Percentiles rank a stretch among this genome's conserved stretches.
These are phyloP conservation scores for Aschersonia sp. DNA, from an alignment of 2,329 filamentous ascomycete species.

Conservation along the genomic window DNA sequence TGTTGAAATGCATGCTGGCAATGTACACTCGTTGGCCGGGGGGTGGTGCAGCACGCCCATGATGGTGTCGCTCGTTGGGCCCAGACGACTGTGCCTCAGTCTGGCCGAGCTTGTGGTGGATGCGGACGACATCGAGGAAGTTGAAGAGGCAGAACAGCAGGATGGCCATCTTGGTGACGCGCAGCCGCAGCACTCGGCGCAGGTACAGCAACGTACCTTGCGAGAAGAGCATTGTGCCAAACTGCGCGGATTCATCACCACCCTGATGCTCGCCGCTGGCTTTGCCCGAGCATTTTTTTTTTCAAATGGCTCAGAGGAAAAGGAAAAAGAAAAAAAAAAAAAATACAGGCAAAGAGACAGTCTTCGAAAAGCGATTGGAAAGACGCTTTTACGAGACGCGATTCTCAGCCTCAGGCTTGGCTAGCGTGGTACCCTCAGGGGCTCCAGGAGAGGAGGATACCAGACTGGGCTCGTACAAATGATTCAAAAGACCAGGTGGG, in stretches of 20 bases:
- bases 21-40: constrained; percentile 43
- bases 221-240: constrained; percentile 12
- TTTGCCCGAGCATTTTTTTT: too few species aligned
- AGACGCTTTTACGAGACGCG: too few species aligned
- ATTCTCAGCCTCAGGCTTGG: too few species aligned
- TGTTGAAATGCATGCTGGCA: constrained; percentile 55
- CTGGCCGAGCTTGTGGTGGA: constrained; percentile 18
- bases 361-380: too few species aligned
- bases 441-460: too few species aligned
- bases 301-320: too few species aligned
- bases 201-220: constrained; percentile 17
- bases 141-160: constrained; percentile 20
- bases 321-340: too few species aligned
- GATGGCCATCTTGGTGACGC: constrained; percentile 17
- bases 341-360: too few species aligned
- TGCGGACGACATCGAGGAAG: constrained; percentile 23
- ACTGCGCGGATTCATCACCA: not conserved
- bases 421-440: too few species aligned
- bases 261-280: too few species aligned
- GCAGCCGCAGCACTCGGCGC: constrained; percentile 22
- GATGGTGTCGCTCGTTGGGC: constrained; percentile 1
- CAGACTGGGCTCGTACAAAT: too few species aligned
- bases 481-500: too few species aligned
- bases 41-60: not conserved
- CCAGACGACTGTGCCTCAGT: constrained; percentile 10